Evolutionary conservation across 1,284 basidiomycete genomes (phyloP), one percentile per base, ranked within the genome.

Genomic region (Pisolithus thermaeus): DNA sequence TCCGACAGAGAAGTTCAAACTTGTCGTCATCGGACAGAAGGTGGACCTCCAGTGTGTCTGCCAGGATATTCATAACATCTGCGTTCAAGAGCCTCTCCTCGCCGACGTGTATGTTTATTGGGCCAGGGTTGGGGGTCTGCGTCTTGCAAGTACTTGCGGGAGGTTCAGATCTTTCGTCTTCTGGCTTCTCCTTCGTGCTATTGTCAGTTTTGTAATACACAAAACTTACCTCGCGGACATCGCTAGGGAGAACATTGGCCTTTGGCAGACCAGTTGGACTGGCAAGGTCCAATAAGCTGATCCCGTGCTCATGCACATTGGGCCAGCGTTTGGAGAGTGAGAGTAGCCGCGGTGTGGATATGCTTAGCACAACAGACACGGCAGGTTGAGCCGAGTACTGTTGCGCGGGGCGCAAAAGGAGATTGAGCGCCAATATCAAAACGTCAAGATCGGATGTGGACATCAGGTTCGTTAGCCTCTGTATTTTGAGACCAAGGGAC

Each of bases 391-490:
- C 81, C 14, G 90, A 92, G 67, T 97, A 97, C 67, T 97, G 94
- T 65, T 98, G 95, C 6, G 94, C 87, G 1, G 95, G 94, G 25
- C 96, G 87, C 32, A 97, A 80, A 40, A 97, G 77, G 23, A 98
- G 79, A 57, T 92, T 89, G 46, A 99, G 76, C 20, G 92, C 80
- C 23, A 90, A 75, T 52, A 93, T 83, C 45, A 98, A 78, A 37
- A 99, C 79, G 61, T 97, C 92, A 50, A 96, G 75, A 70, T 99
- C 95, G 40, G 86, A 87, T 1, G 92, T 92, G 62, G 85, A 84
- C 52, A 98, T 78, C 23, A 99, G 76, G 62, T 87, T 87, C 68
- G 93, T 92, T 59, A 98, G 75, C 57, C 93, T 89, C 93, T 97
- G 63, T 16, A 43, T 14, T 8, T 25, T 14, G 14, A 30, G 50